phyloP scores from a whole-genome alignment of 306 rosid genomes.

The Leucaena leucocephala region DNA sequence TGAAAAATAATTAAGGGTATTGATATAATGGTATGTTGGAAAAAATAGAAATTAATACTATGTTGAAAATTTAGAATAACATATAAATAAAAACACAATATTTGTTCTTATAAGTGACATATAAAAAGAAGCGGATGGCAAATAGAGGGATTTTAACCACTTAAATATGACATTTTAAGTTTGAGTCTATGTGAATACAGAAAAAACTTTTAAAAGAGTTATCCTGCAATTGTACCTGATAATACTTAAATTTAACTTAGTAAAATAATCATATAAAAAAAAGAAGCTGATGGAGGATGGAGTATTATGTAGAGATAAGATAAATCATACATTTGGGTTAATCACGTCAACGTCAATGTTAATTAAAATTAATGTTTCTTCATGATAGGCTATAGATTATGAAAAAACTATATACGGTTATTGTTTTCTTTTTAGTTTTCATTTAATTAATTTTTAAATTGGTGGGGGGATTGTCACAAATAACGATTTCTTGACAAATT shows the following conservation, averaged over 20 bases:
- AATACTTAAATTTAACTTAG: too few species aligned
- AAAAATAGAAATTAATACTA: too few species aligned
- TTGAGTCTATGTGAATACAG: too few species aligned
- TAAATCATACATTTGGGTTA: neutral
- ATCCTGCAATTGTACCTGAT: too few species aligned
- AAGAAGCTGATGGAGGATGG: neutral
- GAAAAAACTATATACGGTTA: neutral
- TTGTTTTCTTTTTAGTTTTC: neutral
- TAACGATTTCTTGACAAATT: neutral
- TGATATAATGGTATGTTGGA: too few species aligned
- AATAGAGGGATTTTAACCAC: too few species aligned
- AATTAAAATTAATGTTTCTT: neutral
- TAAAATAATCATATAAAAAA: neutral
- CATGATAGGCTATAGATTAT: neutral
- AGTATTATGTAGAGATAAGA: neutral
- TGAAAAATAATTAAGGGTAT: too few species aligned
- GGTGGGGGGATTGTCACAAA: neutral
- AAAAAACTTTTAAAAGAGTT: too few species aligned
- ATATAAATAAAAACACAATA: neutral
- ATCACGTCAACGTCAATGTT: neutral
- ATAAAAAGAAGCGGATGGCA: neutral
- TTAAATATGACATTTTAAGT: too few species aligned
- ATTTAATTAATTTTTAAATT: neutral
- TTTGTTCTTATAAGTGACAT: neutral
- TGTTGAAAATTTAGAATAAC: neutral